phyloP scores from a whole-genome alignment of 345 rosid genomes.

The Sonneratia alba region DNA sequence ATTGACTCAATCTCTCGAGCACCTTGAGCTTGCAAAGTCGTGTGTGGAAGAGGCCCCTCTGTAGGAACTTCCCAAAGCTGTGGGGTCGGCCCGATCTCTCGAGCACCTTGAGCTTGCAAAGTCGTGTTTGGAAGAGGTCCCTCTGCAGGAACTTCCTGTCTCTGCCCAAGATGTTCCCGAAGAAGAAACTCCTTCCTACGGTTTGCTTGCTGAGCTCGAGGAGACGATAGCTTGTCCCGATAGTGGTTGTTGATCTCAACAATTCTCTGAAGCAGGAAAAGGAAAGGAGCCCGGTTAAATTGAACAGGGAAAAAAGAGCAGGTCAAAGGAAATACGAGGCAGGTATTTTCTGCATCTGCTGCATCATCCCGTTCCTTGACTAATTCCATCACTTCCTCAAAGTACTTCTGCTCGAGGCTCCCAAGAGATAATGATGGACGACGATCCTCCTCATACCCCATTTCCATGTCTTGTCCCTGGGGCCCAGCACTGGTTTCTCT shows the following conservation, averaged over 20 bases:
- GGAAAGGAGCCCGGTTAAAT: not conserved
- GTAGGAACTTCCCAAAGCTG: not conserved
- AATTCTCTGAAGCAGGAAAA: not conserved
- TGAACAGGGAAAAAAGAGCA: not conserved
- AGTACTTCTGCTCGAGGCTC: not conserved
- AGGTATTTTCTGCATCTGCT: not conserved
- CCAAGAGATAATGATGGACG: not conserved
- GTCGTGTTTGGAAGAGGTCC: not conserved
- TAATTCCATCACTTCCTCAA: not conserved
- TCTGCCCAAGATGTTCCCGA: not conserved
- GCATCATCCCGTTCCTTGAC: constrained; percentile 1
- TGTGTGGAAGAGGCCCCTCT: not conserved
- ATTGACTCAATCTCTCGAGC: not conserved
- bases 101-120: not conserved
- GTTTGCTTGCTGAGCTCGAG: not conserved
- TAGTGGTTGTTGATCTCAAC: constrained; percentile 1
- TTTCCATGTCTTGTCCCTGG: constrained; percentile 4
- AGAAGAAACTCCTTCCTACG: not conserved
- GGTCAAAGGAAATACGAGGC: not conserved
- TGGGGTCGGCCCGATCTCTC: not conserved
- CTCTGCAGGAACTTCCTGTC: not conserved
- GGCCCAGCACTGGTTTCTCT: not conserved
- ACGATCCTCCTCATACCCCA: constrained; percentile 1
- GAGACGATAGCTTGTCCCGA: not conserved
- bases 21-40: not conserved